phyloP scores from a whole-genome alignment of 176 grass and related monocot species.

The Triticum monococcum region DNA sequence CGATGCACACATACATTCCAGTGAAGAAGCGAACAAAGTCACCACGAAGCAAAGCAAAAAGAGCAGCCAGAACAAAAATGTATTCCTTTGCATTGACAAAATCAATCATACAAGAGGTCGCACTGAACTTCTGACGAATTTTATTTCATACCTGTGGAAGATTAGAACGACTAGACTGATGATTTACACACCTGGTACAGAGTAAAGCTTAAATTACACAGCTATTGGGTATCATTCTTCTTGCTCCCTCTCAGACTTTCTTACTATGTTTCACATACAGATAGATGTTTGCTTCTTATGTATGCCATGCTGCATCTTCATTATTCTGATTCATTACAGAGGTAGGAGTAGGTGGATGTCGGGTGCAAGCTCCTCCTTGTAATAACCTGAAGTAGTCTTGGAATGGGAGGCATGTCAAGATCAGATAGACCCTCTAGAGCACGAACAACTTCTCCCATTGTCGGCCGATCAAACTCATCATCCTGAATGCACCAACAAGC shows the following conservation, averaged over 20 bases:
- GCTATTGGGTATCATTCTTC: background rate
- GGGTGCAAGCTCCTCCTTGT: background rate
- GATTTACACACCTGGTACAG: background rate
- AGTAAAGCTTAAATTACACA: background rate
- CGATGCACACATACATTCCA: background rate
- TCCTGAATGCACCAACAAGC: constrained; percentile 56
- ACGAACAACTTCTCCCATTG: constrained; percentile 45
- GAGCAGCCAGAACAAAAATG: background rate
- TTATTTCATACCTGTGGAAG: background rate
- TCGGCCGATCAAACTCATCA: constrained; percentile 26
- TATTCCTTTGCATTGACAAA: too few species aligned
- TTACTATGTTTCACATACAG: background rate
- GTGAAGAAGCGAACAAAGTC: background rate
- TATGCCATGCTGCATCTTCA: background rate
- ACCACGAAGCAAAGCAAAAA: background rate
- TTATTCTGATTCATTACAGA: too few species aligned
- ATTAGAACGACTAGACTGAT: background rate
- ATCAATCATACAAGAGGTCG: background rate
- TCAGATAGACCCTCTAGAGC: constrained; percentile 35
- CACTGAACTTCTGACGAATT: background rate
- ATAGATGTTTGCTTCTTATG: background rate
- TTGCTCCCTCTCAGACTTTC: background rate
- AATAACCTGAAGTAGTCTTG: constrained; percentile 36
- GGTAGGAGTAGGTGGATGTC: background rate
- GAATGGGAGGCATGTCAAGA: constrained; percentile 37